Conservation (phyloP, 345 rosid species). For the Euphorbia tirucalli region DNA sequence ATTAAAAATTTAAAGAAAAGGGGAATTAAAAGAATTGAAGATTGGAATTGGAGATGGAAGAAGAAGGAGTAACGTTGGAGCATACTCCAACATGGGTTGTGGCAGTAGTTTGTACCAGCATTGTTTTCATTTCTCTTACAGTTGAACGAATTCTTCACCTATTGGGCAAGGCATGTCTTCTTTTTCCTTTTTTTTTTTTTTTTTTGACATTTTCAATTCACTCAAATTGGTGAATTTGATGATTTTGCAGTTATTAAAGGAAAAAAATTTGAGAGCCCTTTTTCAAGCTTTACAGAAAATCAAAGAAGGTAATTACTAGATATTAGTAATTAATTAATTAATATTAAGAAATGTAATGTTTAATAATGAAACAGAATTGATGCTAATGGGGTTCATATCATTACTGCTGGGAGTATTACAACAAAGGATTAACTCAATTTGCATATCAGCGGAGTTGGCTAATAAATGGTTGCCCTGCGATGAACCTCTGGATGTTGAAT, state of each 20-base stretch:
- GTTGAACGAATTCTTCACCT: constrained; percentile 64
- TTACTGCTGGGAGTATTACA: constrained; percentile 63
- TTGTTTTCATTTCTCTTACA: constrained; percentile 63
- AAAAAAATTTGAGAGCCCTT: constrained; percentile 60
- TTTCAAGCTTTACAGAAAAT: constrained; percentile 71
- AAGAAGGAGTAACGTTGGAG: constrained; percentile 60
- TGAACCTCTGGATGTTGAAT: constrained; percentile 8
- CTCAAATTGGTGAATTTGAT: not conserved
- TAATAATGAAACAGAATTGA: constrained; percentile 55
- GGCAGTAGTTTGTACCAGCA: constrained; percentile 70
- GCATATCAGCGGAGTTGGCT: constrained; percentile 46
- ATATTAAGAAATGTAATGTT: not conserved
- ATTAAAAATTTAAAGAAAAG: not conserved
- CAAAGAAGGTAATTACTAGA: constrained; percentile 61
- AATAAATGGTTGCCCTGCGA: constrained; percentile 59
- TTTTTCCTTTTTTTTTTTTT: too few species aligned
- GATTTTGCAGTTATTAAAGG: constrained; percentile 46
- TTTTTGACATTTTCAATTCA: not conserved
- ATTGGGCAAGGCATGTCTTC: constrained; percentile 56
- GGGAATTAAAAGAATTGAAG: not conserved
- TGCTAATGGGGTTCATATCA: constrained; percentile 89
- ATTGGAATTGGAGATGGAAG: constrained; percentile 35
- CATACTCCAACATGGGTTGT: constrained; percentile 85
- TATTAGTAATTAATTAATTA: too few species aligned
- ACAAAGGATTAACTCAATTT: constrained; percentile 41